Conservation (phyloP, 2,329 filamentous ascomycete species). For the Emergomyces orientalis region DNA sequence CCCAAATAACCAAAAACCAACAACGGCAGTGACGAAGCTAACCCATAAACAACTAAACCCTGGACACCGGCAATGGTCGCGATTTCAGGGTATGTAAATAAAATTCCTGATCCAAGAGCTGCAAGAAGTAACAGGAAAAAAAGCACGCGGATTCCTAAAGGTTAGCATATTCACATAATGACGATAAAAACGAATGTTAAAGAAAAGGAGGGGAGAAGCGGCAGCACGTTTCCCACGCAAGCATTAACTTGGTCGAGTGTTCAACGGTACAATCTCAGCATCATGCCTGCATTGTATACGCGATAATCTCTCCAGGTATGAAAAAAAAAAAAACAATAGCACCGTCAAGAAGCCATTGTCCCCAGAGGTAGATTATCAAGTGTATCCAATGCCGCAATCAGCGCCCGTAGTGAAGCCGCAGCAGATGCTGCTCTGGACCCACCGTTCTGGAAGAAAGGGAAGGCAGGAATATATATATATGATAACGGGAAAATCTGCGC, state of each 20-base stretch:
- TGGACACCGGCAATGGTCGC: conserved; percentile 71
- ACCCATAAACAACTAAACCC: conserved; percentile 65
- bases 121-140: conserved; percentile 18
- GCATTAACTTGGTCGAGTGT: conserved; percentile 98
- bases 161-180: conserved; percentile 28
- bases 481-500: no score
- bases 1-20: conserved; percentile 65
- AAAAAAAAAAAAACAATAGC: background rate
- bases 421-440: conserved; percentile 14
- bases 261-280: conserved; percentile 92
- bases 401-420: conserved; percentile 75
- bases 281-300: conserved; percentile 39
- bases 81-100: conserved; percentile 74
- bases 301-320: conserved; percentile 21
- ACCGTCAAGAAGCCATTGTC: conserved; percentile 10
- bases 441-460: conserved; percentile 8
- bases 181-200: no score
- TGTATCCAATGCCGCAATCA: conserved; percentile 40
- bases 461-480: conserved; percentile 5
- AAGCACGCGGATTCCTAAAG: conserved; percentile 32
- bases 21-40: conserved; percentile 62
- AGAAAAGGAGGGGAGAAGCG: conserved; percentile 52
- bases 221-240: conserved; percentile 98
- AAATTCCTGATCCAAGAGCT: conserved; percentile 76
- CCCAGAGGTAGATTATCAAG: conserved; percentile 45